Evolutionary conservation across 352 stramenopile species (phyloP), one percentile per base, ranked within the genome.

Genomic region (Pythium utonaiense): DNA sequence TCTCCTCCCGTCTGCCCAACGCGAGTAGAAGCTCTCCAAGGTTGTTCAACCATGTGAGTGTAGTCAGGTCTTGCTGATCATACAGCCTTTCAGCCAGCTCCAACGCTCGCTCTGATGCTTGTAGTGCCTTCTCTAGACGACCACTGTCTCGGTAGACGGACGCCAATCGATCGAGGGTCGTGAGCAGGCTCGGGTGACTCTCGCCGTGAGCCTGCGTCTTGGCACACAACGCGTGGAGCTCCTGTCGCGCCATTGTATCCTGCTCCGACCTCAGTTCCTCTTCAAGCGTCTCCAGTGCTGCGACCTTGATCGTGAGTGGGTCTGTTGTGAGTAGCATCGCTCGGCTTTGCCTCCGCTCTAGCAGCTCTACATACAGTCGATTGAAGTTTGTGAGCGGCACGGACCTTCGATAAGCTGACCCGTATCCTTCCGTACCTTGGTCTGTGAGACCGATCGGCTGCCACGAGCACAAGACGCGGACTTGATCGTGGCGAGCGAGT

Each of bases 171-270:
- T 83, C 80, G 4, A 88, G 55, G 1, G 71, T 76, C 14, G 57
- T 48, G 8, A 91, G 63, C 28, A 82, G 75, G 40, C 51, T 69
- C 50, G 71, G 69, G 70, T 57, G 72, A 59, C 22, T 79, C 60
- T 69, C 60, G 3, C 78, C 79, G 34, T 80, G 75, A 12, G 60
- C 49, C 13, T 72, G 60, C 1, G 62, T 62, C 57, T 91, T 91
- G 19, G 73, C 75, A 25, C 77, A 55, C 1, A 88, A 69, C 5
- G 78, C 76, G 25, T 87, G 75, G 1, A 89, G 63, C 51, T 91
- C 74, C 6, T 76, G 61, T 1, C 70, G 71, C 22, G 87, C 57
- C 8, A 55, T 24, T 0, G 55, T 1, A n/a, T 86, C 62, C 5
- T 28, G 19, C 57, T 89, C 76, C 25, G 73, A 61, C 10, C 52